Conservation (phyloP, 441 rosid genomes). For the Populus tomentosa region DNA sequence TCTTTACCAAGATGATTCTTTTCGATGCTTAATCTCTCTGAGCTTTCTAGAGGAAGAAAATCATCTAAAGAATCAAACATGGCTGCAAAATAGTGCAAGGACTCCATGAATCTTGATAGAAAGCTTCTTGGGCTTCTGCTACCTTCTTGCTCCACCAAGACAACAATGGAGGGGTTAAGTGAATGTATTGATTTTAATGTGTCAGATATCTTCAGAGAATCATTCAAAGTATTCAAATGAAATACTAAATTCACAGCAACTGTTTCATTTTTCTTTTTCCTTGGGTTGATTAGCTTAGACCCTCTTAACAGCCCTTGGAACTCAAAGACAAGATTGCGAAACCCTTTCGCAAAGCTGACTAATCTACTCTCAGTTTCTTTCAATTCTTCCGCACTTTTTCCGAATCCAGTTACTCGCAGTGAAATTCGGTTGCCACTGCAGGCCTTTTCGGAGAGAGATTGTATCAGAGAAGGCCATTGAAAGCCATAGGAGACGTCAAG, state of each 20-base stretch:
- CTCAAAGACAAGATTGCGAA: slow-evolving; percentile 45
- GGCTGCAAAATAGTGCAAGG: slow-evolving; percentile 57
- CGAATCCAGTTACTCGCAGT: slow-evolving; percentile 47
- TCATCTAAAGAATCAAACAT: slow-evolving; percentile 69
- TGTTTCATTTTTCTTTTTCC: slow-evolving; percentile 51
- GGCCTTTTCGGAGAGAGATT: slow-evolving; percentile 58
- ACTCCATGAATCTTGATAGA: slow-evolving; percentile 59
- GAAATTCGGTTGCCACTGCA: slow-evolving; percentile 28
- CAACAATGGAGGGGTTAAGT: slow-evolving; percentile 45
- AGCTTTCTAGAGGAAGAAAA: slow-evolving; percentile 51
- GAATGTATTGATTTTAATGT: slow-evolving; percentile 36
- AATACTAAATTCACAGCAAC: slow-evolving; percentile 50
- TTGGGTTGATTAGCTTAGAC: slow-evolving; percentile 25
- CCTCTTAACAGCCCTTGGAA: slow-evolving; percentile 47
- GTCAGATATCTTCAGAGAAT: slow-evolving; percentile 31
- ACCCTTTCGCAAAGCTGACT: slow-evolving; percentile 46
- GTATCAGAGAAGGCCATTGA: slow-evolving; percentile 71
- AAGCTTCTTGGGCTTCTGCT: slow-evolving; percentile 38
- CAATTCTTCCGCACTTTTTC: slow-evolving; percentile 38
- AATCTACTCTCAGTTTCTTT: slow-evolving; percentile 54
- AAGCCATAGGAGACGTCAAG: slow-evolving; percentile 57
- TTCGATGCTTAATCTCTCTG: slow-evolving; percentile 50
- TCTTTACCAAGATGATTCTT: slow-evolving; percentile 57
- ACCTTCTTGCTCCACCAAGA: slow-evolving; percentile 53
- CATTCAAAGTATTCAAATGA: slow-evolving; percentile 36